A percentile compares a stretch with the other conserved stretches of the same genome.
These are phyloP conservation scores for Rhododendron henanense DNA, from an alignment of 148 eudicot genomes.

Conservation along the genomic window DNA sequence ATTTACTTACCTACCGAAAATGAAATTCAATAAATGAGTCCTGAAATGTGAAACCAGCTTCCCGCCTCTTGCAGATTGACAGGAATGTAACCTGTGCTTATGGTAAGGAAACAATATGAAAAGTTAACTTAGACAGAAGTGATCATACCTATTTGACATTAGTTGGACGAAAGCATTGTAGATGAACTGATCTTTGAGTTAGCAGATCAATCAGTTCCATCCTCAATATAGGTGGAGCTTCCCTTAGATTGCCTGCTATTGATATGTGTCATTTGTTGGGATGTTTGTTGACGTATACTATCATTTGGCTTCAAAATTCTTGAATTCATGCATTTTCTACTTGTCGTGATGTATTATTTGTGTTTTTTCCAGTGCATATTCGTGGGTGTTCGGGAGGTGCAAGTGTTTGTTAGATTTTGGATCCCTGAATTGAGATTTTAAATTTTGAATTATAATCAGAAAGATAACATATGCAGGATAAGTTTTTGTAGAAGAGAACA, in stretches of 20 bases:
- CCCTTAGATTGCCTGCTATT: background rate
- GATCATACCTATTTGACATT: background rate
- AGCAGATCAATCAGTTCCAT: background rate
- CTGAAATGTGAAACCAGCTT: background rate
- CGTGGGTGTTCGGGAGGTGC: background rate
- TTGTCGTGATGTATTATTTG: background rate
- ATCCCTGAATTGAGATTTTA: background rate
- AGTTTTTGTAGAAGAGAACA: background rate
- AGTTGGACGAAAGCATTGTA: background rate
- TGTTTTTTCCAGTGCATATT: background rate
- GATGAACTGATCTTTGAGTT: background rate
- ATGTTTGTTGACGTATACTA: background rate
- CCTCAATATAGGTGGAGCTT: background rate
- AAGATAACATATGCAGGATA: background rate
- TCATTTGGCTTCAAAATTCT: background rate
- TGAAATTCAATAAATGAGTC: background rate
- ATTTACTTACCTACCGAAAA: background rate
- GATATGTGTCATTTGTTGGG: background rate
- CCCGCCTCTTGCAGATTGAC: background rate
- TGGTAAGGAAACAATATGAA: background rate
- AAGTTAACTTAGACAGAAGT: background rate
- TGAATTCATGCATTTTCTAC: conserved; percentile 1
- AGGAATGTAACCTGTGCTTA: background rate
- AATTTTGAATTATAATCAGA: background rate
- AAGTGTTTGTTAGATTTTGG: background rate